Conservation (phyloP, 2,329 filamentous ascomycete genomes). For the Diaporthe australafricana region DNA sequence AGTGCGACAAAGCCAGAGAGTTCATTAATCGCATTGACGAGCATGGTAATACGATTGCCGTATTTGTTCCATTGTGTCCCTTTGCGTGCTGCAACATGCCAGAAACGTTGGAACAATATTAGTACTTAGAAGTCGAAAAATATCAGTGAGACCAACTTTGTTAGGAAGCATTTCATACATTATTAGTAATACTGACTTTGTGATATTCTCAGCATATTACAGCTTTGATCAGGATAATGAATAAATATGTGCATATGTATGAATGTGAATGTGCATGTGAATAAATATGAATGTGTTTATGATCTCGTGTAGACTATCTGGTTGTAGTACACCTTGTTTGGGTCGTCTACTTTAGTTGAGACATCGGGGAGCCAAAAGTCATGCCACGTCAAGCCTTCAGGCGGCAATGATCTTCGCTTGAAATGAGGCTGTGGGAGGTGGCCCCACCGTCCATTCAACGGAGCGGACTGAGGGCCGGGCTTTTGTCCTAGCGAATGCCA, state of each 20-base stretch:
- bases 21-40: neutral
- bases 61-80: neutral
- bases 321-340: neutral
- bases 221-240: neutral
- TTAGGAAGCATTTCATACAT: neutral
- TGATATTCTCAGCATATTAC: neutral
- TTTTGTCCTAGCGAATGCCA: neutral
- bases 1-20: neutral
- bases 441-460: neutral
- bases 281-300: neutral
- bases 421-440: neutral
- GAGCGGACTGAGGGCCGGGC: neutral
- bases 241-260: neutral
- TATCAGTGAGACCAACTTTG: neutral
- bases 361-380: neutral
- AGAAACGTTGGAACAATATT: neutral
- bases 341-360: neutral
- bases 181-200: neutral
- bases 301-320: neutral
- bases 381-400: conserved; percentile 10
- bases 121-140: neutral
- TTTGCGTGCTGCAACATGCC: neutral
- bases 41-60: neutral
- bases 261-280: too few relatives aligned
- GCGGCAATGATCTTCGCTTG: neutral